phyloP scores from a whole-genome alignment of 345 rosid genomes.

The Abelmoschus esculentus region DNA sequence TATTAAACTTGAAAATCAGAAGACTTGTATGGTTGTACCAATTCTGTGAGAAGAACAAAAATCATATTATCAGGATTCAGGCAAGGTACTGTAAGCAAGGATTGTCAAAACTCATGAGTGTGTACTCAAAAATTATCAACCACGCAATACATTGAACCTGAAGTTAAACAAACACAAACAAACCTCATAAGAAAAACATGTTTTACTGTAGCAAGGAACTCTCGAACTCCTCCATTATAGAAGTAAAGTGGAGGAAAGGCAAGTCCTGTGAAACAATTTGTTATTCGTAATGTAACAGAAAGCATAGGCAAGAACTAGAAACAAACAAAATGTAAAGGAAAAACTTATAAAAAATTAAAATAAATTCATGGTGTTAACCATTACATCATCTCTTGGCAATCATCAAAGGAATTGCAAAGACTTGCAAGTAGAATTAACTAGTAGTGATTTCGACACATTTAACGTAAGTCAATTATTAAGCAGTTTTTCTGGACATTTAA shows the following conservation, averaged over 20 bases:
- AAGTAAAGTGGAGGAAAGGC: slow-evolving; percentile 90
- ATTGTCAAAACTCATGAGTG: background rate
- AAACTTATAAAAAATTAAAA: too few relatives aligned
- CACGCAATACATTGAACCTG: background rate
- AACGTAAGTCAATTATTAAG: too few relatives aligned
- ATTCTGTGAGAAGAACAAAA: background rate
- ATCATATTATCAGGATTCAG: background rate
- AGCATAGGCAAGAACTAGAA: background rate
- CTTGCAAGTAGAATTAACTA: background rate
- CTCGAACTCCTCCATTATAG: slow-evolving; percentile 88
- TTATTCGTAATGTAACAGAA: background rate
- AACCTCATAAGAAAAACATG: slow-evolving; percentile 83
- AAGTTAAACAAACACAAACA: slow-evolving; percentile 16
- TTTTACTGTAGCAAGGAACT: slow-evolving; percentile 78
- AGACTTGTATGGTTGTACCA: background rate
- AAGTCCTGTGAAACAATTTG: slow-evolving; percentile 52
- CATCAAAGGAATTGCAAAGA: background rate
- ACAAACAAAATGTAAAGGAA: background rate
- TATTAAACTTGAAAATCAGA: background rate
- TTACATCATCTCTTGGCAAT: background rate
- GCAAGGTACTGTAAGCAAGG: background rate
- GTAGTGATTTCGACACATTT: background rate
- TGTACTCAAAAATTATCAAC: background rate
- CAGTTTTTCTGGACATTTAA: too few relatives aligned
- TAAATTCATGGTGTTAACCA: background rate